Base-by-base conservation (phyloP, 495 filamentous ascomycete species). In the Penicillium verhagenii region DNA sequence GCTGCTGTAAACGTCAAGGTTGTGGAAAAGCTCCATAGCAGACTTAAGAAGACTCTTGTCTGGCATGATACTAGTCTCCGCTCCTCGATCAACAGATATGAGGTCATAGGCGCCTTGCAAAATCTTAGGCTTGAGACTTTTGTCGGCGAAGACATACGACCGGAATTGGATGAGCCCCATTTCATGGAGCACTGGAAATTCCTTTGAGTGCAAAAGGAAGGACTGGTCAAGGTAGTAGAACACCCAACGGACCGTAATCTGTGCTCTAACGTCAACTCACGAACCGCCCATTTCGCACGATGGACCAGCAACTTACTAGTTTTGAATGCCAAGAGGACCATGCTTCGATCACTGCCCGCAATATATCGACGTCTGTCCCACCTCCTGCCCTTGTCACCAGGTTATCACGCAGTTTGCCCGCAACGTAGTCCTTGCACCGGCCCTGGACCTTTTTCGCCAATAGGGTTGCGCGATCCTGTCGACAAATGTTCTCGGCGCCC, bases 201-300 rank as follows among this genome's bases (percentile, higher is more conserved):
- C 73, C 52, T 79, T 84, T 33, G 81, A 82, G 28, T 85, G 83
- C 1, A 96, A 74, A 19, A 98, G 81, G 66, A 89, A 96, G 4
- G 91, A 89, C 53, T 94, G 84, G 63, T 98, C 93, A 50, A 98
- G 78, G 58, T 92, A 97, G 64, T 88, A 92, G 74, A 96, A 97
- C 26, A 96, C 86, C 54, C 85, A 91, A 51, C 90, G 81, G 47
- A 98, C 78, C 18, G 82, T 86, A 35, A 82, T 79, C 89, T 91
- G 64, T 46, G 14, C 7, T 37, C 26, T 24, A 40, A 53, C n/a
- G 56, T 68, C 31, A 64, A 49, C 44, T 16, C 24, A 20, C 43
- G 24, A 19, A 20, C 47, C 2, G 2, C 25, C 18, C 5, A 18
- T 18, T 21, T 6, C 21, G 6, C 20, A 11, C 16, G 4, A 29